Base-by-base conservation (phyloP, 176 grass and related monocot genomes). In the Dendrocalamus sinicus region DNA sequence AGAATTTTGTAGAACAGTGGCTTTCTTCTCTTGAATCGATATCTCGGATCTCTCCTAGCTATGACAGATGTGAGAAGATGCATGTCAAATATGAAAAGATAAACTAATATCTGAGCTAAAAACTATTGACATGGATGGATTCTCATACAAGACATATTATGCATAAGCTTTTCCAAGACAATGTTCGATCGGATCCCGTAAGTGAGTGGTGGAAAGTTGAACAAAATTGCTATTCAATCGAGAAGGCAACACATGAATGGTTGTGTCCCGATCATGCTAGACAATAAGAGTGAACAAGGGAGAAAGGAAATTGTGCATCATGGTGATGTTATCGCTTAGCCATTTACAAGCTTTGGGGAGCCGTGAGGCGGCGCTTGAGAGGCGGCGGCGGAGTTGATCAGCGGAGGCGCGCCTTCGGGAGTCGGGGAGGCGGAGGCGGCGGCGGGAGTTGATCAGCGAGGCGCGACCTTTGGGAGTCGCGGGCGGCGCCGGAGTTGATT, bases 1-100 rank as follows among this genome's bases (percentile, higher is more conserved):
- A 83, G 24, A 90, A 85, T 85, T 90, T 92, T 85, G 91, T 92
- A 80, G 83, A 92, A 26, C 86, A 86, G 47, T 90, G 93, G 90
- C 88, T 92, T 90, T 89, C 85, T 86, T 91, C 86, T 58, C 69
- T 90, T 35, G 81, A 90, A 83, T 75, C 88, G 70, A 86, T 83
- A 58, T 62, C 23, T 79, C 47, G 8, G 70, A 46, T 59, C 37
- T 63, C 62, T 35, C 70, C 23, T 71, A 66, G 84, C 70, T 70
- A 75, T 1, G 13, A 60, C 50, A 15, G 10, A 40, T 59, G 46
- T 47, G 15, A 66, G 28, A 75, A 84, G 58, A 50, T 72, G 73
- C 20, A 67, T 80, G 10, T 32, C 30, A 32, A 32, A 32, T 32
- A 32, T 32, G 30, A 32, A 32, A 32, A 32, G 30, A 32, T 32